These are phyloP conservation scores for Colletotrichum ledebouriae DNA, from an alignment of 2,329 filamentous ascomycete genomes.

Conservation along the genomic window DNA sequence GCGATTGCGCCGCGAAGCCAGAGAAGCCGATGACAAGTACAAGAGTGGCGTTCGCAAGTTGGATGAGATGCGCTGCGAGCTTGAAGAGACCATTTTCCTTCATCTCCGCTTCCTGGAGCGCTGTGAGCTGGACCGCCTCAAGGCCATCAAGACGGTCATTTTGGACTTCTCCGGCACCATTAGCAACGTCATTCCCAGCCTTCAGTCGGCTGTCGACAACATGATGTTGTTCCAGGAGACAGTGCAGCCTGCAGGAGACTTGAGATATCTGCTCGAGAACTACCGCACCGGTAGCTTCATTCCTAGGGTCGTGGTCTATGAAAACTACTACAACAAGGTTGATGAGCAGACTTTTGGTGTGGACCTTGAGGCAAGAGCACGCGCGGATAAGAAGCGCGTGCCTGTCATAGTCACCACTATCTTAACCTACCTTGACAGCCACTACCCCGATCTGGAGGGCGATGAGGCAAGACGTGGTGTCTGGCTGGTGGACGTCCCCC, in stretches of 20 bases:
- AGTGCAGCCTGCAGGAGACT: slow-evolving; percentile 90
- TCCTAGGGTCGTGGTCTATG: slow-evolving; percentile 91
- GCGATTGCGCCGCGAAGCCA: slow-evolving; percentile 87
- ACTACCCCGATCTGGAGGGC: slow-evolving; percentile 97
- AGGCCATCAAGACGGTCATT: slow-evolving; percentile 98
- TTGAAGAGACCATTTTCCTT: slow-evolving; percentile 95
- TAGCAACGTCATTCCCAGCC: slow-evolving; percentile 95
- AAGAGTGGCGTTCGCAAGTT: slow-evolving; percentile 88
- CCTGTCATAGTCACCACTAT: slow-evolving; percentile 93
- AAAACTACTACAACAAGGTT: slow-evolving; percentile 99
- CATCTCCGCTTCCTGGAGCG: slow-evolving; percentile 97
- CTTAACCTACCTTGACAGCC: slow-evolving; percentile 93
- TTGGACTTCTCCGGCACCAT: slow-evolving; percentile 97
- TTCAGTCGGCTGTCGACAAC: slow-evolving; percentile 96
- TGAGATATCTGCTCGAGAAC: slow-evolving; percentile 95
- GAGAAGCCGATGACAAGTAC: slow-evolving; percentile 93
- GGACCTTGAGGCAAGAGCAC: slow-evolving; percentile 93
- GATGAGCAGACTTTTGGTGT: slow-evolving; percentile 98
- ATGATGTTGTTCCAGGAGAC: slow-evolving; percentile 99
- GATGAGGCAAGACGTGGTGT: slow-evolving; percentile 93
- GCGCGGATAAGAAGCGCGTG: slow-evolving; percentile 95
- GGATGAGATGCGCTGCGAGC: slow-evolving; percentile 89
- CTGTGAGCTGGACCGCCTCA: slow-evolving; percentile 94
- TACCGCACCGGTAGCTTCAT: slow-evolving; percentile 95
- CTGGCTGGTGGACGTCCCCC: slow-evolving; percentile 93